Percentiles rank a stretch among this genome's conserved stretches.
Evolutionary conservation across 768 basidiomycete species (phyloP).

Genomic region (Chlorophyllum brunneum): DNA sequence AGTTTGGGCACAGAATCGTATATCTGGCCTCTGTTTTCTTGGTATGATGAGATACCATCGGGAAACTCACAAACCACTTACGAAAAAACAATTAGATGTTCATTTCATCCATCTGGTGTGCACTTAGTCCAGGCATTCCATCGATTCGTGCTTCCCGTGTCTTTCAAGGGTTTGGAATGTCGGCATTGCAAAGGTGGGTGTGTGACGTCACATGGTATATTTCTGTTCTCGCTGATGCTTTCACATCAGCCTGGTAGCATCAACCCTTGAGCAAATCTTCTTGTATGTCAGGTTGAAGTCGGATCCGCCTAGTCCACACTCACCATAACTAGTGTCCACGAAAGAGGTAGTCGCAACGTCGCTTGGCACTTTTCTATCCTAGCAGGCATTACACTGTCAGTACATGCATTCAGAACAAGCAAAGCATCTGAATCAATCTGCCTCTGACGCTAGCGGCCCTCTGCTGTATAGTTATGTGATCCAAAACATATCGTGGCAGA

Average conservation of each 20-base stretch:
- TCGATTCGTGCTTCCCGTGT: slow-evolving; percentile 39
- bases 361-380: slow-evolving; percentile 44
- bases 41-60: slow-evolving; percentile 18
- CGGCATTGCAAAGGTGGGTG: slow-evolving; percentile 35
- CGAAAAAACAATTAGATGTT: slow-evolving; percentile 31
- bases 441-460: slow-evolving; percentile 26
- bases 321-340: slow-evolving; percentile 29
- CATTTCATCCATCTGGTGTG: slow-evolving; percentile 41
- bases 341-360: slow-evolving; percentile 37
- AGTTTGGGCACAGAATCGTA: slow-evolving; percentile 43
- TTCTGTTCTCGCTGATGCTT: neutral
- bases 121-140: slow-evolving; percentile 34
- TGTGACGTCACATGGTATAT: neutral
- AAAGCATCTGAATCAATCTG: neutral
- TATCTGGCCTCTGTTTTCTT: slow-evolving; percentile 36
- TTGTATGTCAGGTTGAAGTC: slow-evolving; percentile 22
- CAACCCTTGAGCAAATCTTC: slow-evolving; percentile 41
- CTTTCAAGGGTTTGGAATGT: slow-evolving; percentile 46
- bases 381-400: slow-evolving; percentile 38
- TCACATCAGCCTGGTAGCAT: slow-evolving; percentile 32
- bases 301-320: neutral
- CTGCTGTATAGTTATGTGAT: slow-evolving; percentile 46
- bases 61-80: neutral
- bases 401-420: neutral
- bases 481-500: slow-evolving; percentile 37